These are phyloP conservation scores for Boletus edulis DNA, from an alignment of 768 basidiomycete genomes.

Conservation along the genomic window DNA sequence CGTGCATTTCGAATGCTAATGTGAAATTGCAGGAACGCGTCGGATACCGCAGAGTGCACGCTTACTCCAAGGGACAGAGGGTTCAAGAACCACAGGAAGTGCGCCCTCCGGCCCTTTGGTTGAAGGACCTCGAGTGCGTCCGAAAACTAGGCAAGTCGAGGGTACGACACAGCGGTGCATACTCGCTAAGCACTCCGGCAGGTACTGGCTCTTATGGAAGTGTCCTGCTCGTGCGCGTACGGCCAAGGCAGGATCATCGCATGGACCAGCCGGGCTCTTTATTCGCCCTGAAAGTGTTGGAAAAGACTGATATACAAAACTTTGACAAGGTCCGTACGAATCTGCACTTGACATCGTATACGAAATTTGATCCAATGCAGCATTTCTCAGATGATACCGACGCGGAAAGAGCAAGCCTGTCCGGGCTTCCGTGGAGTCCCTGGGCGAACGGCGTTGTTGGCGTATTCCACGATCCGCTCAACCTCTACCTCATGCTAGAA, in stretches of 20 bases:
- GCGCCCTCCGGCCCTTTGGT: conserved; percentile 35
- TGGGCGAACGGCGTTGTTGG: conserved; percentile 49
- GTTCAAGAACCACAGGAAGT: conserved; percentile 30
- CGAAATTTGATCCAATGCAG: conserved; percentile 14
- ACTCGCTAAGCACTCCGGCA: conserved; percentile 16
- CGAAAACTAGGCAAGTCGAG: conserved; percentile 36
- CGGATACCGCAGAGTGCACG: conserved; percentile 7
- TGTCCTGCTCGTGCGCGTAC: conserved; percentile 41
- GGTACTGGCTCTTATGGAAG: conserved; percentile 42
- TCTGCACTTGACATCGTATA: background rate
- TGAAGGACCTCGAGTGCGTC: conserved; percentile 43
- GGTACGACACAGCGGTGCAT: background rate
- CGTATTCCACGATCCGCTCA: conserved; percentile 44
- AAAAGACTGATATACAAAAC: conserved; percentile 34
- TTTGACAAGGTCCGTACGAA: conserved; percentile 28
- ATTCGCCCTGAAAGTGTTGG: conserved; percentile 47
- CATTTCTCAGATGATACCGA: conserved; percentile 31
- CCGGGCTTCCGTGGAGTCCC: conserved; percentile 49
- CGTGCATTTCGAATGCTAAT: background rate
- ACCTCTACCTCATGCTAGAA: conserved; percentile 53
- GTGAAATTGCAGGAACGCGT: conserved; percentile 16
- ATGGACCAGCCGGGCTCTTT: conserved; percentile 36
- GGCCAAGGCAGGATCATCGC: conserved; percentile 28
- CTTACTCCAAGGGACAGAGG: conserved; percentile 9
- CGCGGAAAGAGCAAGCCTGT: conserved; percentile 42